Evolutionary conservation across 306 rosid species (phyloP), one percentile per base, ranked within the genome.

Genomic region (Ormosia emarginata): DNA sequence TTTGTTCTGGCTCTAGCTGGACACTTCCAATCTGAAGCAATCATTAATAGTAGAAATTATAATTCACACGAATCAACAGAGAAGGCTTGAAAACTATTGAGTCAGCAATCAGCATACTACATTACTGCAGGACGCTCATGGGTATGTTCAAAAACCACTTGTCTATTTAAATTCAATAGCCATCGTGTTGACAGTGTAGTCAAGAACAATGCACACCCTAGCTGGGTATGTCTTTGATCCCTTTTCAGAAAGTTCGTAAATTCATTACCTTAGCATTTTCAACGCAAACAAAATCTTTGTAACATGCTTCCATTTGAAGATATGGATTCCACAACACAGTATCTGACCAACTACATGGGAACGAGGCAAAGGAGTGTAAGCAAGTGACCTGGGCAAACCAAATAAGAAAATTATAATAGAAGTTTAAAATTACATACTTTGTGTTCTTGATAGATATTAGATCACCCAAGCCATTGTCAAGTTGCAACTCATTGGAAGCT

Each of bases 261-360:
- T 46, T 58, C 81, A 61, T 76, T 93, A 95, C 99, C 98, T 95
- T 82, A 0, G 99, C 99, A 87, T 95, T 95, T 89, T 95, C 98
- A 67, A 93, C 99, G 55, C 99, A 95, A 77, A 95, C 97, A 79
- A 95, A 95, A 86, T 95, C 96, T 87, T 82, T 95, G 73, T 90
- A 95, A 90, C 96, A 89, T 24, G 92, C 98, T 85, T 95, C 98
- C 98, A 93, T 92, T 71, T 82, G 85, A 85, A 90, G 91, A 88
- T 95, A 71, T 7, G 99, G 98, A 88, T 95, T 95, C 99, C 99
- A 95, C 83, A 95, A 52, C 67, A 95, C 99, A 39, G 96, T 91
- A 78, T 95, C 99, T n/a, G 93, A 86, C 99, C 99, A 93, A 85
- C 99, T 93, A 66, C 90, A 86, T 53, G 8, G 37, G 65, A 17